Base-by-base conservation (phyloP, 805 yeast genomes). In the Millerozyma acaciae region DNA sequence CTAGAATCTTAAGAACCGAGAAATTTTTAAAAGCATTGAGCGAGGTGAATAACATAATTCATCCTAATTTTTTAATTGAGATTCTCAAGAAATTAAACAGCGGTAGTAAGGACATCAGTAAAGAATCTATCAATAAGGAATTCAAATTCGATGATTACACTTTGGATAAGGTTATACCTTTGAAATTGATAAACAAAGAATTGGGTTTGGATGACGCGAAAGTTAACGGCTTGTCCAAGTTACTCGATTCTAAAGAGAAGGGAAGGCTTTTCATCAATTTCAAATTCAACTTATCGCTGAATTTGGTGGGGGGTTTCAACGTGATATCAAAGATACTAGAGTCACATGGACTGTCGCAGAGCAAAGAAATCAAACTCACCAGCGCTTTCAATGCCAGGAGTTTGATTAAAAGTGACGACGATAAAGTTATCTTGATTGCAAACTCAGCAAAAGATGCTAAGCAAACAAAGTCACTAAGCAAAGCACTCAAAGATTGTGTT, bases 1-100 rank as follows among this genome's bases (percentile, higher is more conserved):
- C 97, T 1, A 77, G 77, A 39, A 68, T 83, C n/a, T 52, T 84
- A 46, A 67, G 97, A 43, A 90, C 97, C 0, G 95, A 84, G 37
- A 93, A 90, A 58, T 89, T 90, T 48, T 66, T 90, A 34, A 72
- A 74, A 26, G 77, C 88, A 14, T 59, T 88, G 32, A 75, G 87
- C 33, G 65, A 65, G 26, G 77, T 76, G 7, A 56, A 60, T n/a
- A 57, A 64, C 34, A 72, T 79, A 3, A 44, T 84, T 1, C 72
- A 75, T 20, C 85, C 88, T 0, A 49, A 57, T 3, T 80, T 77
- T 38, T 38, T 80, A 2, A 57, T 57, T 2, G 76, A 73, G 26
- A 61, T 77, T 0, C 37, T 77, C 17, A 39, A 43, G 7, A 44
- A 42, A 16, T 42, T 39, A 17, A 37, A 39, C 18, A 17, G 22